These are phyloP conservation scores for Elsinoe necatrix DNA, from an alignment of 2,329 filamentous ascomycete genomes.

Conservation along the genomic window DNA sequence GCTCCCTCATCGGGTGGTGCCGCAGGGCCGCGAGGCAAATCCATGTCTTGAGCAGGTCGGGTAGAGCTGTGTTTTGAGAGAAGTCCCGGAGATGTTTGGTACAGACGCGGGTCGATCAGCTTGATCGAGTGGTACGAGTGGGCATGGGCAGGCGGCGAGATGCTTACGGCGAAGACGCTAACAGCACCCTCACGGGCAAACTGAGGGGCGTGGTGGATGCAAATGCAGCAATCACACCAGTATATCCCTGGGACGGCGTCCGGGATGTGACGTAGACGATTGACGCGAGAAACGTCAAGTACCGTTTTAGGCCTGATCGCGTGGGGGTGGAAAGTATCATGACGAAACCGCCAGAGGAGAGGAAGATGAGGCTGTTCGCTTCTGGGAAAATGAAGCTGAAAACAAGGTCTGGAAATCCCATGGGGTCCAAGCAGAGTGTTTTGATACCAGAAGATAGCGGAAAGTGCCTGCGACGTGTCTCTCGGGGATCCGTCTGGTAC, in stretches of 20 bases:
- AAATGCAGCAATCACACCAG: slow-evolving; percentile 9
- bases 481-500: slow-evolving; percentile 8
- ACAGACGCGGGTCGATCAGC: background rate
- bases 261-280: slow-evolving; percentile 11
- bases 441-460: background rate
- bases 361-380: background rate
- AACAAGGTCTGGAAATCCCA: background rate
- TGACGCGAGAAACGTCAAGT: slow-evolving; percentile 9
- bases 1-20: slow-evolving; percentile 6
- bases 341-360: background rate
- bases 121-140: slow-evolving; percentile 9
- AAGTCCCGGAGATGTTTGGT: background rate
- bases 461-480: slow-evolving; percentile 7
- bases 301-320: slow-evolving; percentile 8
- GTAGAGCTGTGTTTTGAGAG: background rate
- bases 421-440: background rate
- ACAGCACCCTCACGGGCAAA: background rate
- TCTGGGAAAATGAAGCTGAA: slow-evolving; percentile 2
- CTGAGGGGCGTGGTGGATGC: slow-evolving; percentile 6
- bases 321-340: slow-evolving; percentile 12
- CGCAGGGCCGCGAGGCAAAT: background rate
- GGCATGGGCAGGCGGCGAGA: background rate
- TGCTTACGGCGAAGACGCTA: slow-evolving; percentile 9
- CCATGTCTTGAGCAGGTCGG: slow-evolving; percentile 5
- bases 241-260: slow-evolving; percentile 9